Conservation (phyloP, 176 grass and related monocot genomes). For the Avena insularis region DNA sequence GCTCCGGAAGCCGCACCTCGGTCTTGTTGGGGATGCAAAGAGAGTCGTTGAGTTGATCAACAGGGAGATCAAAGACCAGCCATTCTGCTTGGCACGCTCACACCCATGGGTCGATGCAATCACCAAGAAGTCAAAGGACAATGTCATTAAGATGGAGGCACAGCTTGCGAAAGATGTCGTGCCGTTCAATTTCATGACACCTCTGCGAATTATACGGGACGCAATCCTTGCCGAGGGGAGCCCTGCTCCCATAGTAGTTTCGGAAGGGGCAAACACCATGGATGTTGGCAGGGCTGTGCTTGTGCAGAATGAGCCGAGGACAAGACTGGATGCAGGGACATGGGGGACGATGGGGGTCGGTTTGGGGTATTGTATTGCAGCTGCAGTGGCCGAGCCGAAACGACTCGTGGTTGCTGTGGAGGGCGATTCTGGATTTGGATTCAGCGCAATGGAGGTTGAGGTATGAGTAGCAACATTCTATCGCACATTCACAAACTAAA, state of each 20-base stretch:
- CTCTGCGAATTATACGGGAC: constrained; percentile 85
- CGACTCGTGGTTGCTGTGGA: constrained; percentile 91
- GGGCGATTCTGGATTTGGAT: constrained; percentile 95
- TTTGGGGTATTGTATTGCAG: constrained; percentile 91
- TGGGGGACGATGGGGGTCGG: constrained; percentile 98
- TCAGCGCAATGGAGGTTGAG: constrained; percentile 99
- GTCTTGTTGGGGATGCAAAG: constrained; percentile 80
- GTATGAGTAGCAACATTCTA: constrained; percentile 42
- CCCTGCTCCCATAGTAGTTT: constrained; percentile 74
- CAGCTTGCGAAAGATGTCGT: constrained; percentile 75
- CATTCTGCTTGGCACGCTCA: constrained; percentile 75
- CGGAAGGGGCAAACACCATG: constrained; percentile 96
- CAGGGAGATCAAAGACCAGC: constrained; percentile 84
- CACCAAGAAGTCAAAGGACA: constrained; percentile 80
- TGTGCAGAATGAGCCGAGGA: constrained; percentile 93
- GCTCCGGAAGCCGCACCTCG: constrained; percentile 78
- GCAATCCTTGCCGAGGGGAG: constrained; percentile 76
- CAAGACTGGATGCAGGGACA: constrained; percentile 94
- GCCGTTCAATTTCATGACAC: constrained; percentile 95
- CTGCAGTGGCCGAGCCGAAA: constrained; percentile 70
- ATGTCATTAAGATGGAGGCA: constrained; percentile 78
- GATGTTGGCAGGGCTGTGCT: constrained; percentile 90
- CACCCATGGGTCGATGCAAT: constrained; percentile 88
- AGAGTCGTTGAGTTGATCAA: constrained; percentile 68
- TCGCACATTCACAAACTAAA: background rate